Base-by-base conservation (phyloP, 2,329 filamentous ascomycete genomes). In the Fusarium agapanthi region DNA sequence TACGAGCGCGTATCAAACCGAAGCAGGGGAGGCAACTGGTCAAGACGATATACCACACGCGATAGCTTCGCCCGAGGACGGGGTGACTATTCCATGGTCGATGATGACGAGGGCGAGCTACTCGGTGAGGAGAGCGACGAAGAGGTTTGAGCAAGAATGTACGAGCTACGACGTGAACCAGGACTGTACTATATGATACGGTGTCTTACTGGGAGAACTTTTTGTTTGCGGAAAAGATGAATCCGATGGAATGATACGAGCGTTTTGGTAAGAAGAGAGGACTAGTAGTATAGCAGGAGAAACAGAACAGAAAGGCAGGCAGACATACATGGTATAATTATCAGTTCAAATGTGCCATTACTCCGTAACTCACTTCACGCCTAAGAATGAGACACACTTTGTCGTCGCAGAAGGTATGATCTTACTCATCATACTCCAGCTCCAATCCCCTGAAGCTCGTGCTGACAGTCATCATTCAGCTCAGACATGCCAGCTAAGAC, bases 81-180 rank as follows among this genome's bases (percentile, higher is more conserved):
- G 62, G 92, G 93, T n/a, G 94, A 97, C 81, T 98, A 98, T 81
- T 90, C 91, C 22, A 88, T 92, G 77, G 94, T 97, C 57, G 95
- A 97, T 77, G 93, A 96, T 56, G 96, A 98, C 79, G 96, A 98
- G 81, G 95, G 95, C 54, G 95, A 98, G 85, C 84, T 99, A 75
- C 84, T 99, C 40, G 96, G 96, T 2, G 95, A 98, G 75, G 95
- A 97, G 67, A 95, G 94, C 75, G 95, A 98, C 73, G 95, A 98
- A 79, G 95, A 98, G 69, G 93, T 92, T 43, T 84, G 72, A 81
- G 40, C 32, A 38, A 18, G 24, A 60, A 40, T 74, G 72, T 68
- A 74, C 54, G 70, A 75, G 55, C 61, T 71, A 72, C 55, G 56
- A 62, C 51, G 57, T 65, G 54, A 35, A 65, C 45, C 35, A 30